Evolutionary conservation across 805 yeast genomes (phyloP), one percentile per base, ranked within the genome.

Genomic region (Ogataea degrootiae): DNA sequence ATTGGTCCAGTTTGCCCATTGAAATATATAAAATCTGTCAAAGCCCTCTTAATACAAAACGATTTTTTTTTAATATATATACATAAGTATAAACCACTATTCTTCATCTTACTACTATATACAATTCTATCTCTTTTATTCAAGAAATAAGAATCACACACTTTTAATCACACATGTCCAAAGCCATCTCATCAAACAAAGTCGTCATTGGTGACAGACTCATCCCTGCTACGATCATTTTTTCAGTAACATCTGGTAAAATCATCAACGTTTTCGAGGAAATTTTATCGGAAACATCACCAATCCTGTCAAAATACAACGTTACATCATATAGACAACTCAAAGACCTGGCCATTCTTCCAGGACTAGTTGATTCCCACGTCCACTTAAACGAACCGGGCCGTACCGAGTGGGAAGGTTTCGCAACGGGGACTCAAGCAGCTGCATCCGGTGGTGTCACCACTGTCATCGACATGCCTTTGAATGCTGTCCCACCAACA

Each of bases 371-470:
- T 4, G 98, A 91, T 61, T 78, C 96, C 5, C 98, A 91, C 65
- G 98, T 91, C 23, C 98, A 91, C 61, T 70, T 91, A 56, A 92
- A 92, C 65, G 98, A 92, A 60, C 97, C 98, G 0, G 98, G 98
- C n/a, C 73, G 97, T 57, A 91, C 97, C 1, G 96, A 90, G 52
- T 91, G 98, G 98, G 98, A 91, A 67, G 98, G 98, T 1, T 91
- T 92, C 63, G 96, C 83, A n/a, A 85, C 96, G 0, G 98, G 98
- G 0, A 91, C 98, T 0, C 83, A 84, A 62, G 87, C 96, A 2
- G 97, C 97, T 0, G 96, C 96, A 0, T 76, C 91, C 12, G 98
- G 98, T 16, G 98, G 98, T 48, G 97, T 91, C 42, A 91, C 98
- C 22, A 90, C 97, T 0, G 95, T 91, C 17, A 77, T 91, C 17